Evolutionary conservation across 495 filamentous ascomycete genomes (phyloP).

Genomic region (Trichoderma parareesei): DNA sequence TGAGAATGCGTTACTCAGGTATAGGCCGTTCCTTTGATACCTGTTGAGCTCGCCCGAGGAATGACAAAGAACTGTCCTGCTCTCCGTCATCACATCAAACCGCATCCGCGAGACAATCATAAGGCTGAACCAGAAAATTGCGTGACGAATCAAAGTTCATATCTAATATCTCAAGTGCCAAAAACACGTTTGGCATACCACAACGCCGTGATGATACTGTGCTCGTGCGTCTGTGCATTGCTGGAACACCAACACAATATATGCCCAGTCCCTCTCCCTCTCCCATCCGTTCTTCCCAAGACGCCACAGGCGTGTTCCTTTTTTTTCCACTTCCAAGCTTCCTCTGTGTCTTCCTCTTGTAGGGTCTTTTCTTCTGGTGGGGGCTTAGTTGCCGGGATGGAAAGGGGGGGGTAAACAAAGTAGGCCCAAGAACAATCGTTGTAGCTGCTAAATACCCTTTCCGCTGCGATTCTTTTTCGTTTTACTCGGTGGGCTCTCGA

Average conservation of each 20-base stretch:
- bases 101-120: too few relatives aligned
- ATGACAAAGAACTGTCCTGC: too few relatives aligned
- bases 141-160: conserved; percentile 9
- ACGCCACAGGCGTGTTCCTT: background rate
- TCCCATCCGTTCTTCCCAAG: conserved; percentile 1
- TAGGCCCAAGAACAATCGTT: background rate
- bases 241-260: background rate
- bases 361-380: background rate
- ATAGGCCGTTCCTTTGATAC: too few relatives aligned
- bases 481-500: conserved; percentile 27
- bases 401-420: background rate
- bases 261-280: background rate
- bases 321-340: background rate
- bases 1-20: too few relatives aligned
- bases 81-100: too few relatives aligned
- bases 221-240: conserved; percentile 5
- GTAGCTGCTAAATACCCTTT: background rate
- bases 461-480: background rate
- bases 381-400: background rate
- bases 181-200: conserved; percentile 5
- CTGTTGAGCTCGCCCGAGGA: too few relatives aligned
- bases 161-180: conserved; percentile 9
- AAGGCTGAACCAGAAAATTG: background rate
- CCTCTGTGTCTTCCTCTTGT: background rate
- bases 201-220: conserved; percentile 8